Conservation (phyloP, 73 alveolate species). For the Tetrahymena borealis region DNA sequence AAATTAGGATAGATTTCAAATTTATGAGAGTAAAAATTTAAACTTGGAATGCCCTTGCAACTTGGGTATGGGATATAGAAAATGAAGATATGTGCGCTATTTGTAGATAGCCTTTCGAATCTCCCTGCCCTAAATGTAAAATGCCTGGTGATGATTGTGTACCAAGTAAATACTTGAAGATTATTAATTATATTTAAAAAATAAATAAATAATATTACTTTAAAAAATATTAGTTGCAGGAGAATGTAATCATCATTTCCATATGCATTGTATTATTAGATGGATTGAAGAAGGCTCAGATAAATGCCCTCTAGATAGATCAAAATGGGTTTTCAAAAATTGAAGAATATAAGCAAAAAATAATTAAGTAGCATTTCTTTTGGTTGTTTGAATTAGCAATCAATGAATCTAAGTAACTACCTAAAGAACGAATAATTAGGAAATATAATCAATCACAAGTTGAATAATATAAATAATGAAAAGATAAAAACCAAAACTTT, state of each 20-base stretch:
- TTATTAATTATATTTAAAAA: neutral
- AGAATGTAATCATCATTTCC: constrained; percentile 77
- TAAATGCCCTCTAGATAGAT: constrained; percentile 80
- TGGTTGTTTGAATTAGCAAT: no score
- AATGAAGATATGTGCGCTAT: constrained; percentile 70
- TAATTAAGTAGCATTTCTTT: no score
- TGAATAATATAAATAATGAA: no score
- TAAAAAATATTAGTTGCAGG: constrained; percentile 44
- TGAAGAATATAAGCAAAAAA: no score
- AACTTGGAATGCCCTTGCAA: constrained; percentile 74
- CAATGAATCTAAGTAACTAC: no score
- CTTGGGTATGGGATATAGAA: constrained; percentile 80
- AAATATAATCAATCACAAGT: no score
- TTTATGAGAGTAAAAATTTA: constrained; percentile 71
- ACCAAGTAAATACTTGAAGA: constrained; percentile 33
- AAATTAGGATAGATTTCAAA: no score
- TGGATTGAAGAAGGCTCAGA: constrained; percentile 77
- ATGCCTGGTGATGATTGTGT: constrained; percentile 87
- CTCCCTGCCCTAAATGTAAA: constrained; percentile 83
- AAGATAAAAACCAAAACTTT: no score
- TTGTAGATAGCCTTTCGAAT: constrained; percentile 73
- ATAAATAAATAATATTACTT: neutral
- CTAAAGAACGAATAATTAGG: no score
- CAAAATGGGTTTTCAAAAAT: constrained; percentile 34
- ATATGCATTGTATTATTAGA: constrained; percentile 76